These are phyloP conservation scores for Obelidium mucronatum DNA, from an alignment of 192 early-diverging fungal genomes.

Conservation along the genomic window DNA sequence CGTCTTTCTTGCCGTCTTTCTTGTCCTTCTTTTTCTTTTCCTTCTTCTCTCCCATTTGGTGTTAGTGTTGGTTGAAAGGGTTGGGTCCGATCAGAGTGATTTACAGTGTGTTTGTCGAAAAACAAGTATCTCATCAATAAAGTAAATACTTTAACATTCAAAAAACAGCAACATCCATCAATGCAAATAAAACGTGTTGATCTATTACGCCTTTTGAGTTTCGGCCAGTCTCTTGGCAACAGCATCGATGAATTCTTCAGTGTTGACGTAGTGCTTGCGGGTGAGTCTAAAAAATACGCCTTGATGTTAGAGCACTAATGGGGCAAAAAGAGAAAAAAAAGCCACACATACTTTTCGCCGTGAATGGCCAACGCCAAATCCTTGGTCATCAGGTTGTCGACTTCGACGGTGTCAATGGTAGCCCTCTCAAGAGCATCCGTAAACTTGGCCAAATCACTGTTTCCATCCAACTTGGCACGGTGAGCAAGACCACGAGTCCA, in stretches of 20 bases:
- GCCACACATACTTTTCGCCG: slow-evolving; percentile 65
- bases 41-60: slow-evolving; percentile 13
- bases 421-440: slow-evolving; percentile 82
- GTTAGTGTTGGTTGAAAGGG: background rate
- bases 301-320: background rate
- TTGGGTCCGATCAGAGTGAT: background rate
- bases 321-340: slow-evolving; percentile 26
- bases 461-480: slow-evolving; percentile 92
- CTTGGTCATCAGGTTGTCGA: slow-evolving; percentile 93
- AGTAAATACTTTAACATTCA: too few relatives aligned
- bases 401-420: slow-evolving; percentile 88
- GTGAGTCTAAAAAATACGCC: slow-evolving; percentile 51
- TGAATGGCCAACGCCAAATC: slow-evolving; percentile 96
- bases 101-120: background rate
- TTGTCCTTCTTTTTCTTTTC: slow-evolving; percentile 35
- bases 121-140: background rate
- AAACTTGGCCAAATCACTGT: slow-evolving; percentile 76
- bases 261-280: slow-evolving; percentile 86
- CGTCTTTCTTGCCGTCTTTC: slow-evolving; percentile 11
- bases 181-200: too few relatives aligned
- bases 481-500: slow-evolving; percentile 88
- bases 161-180: background rate
- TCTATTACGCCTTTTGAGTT: background rate
- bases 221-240: slow-evolving; percentile 65
- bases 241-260: slow-evolving; percentile 85